These are phyloP conservation scores for Sextonia rubra DNA, from an alignment of 164 flowering plant genomes.

Conservation along the genomic window DNA sequence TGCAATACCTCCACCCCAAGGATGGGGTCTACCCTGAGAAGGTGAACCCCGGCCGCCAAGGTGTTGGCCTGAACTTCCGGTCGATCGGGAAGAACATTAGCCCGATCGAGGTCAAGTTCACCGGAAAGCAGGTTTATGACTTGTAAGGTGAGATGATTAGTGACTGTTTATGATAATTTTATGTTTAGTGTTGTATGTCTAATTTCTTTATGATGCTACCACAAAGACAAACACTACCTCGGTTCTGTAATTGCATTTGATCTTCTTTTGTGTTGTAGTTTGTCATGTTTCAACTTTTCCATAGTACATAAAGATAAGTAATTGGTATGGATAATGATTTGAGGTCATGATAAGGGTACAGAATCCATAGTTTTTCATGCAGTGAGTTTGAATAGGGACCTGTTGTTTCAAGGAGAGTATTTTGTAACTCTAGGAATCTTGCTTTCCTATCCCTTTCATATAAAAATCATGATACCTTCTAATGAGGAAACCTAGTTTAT, in stretches of 20 bases:
- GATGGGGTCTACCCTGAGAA: constrained; percentile 99
- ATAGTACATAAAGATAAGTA: too few relatives aligned
- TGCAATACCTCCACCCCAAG: constrained; percentile 93
- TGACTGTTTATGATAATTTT: constrained; percentile 10
- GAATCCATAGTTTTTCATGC: too few relatives aligned
- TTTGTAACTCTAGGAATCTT: too few relatives aligned
- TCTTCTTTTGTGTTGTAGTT: not conserved
- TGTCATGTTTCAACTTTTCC: too few relatives aligned
- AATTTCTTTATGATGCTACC: not conserved
- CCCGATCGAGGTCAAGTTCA: constrained; percentile 94
- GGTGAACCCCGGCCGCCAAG: constrained; percentile 88
- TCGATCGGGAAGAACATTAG: constrained; percentile 87
- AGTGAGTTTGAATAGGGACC: too few relatives aligned
- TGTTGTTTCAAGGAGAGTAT: too few relatives aligned
- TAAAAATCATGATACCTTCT: too few relatives aligned
- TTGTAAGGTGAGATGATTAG: constrained; percentile 28
- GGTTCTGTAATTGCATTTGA: not conserved
- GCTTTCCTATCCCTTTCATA: too few relatives aligned
- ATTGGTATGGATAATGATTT: too few relatives aligned
- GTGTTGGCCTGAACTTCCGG: constrained; percentile 77
- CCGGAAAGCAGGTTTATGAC: constrained; percentile 88
- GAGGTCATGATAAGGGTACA: too few relatives aligned
- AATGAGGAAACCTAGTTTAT: too few relatives aligned
- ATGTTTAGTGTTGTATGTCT: constrained; percentile 11
- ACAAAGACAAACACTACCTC: not conserved